Evolutionary conservation across 2,329 filamentous ascomycete genomes (phyloP), one percentile per base, ranked within the genome.

Genomic region (Triangularia setosa): DNA sequence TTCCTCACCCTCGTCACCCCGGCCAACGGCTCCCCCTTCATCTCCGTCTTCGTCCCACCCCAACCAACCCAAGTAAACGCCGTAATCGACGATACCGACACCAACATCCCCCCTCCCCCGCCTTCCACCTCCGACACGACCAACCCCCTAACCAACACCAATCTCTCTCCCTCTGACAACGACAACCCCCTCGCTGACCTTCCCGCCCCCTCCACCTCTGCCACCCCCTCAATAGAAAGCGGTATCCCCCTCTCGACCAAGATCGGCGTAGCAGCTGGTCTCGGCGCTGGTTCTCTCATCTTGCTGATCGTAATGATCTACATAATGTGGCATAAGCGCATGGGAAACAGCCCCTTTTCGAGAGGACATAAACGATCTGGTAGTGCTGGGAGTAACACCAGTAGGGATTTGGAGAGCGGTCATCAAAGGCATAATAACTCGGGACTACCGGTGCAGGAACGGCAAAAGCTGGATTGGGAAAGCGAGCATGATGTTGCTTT

Each of bases 391-490:
- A 18, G 48, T 18, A 23, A 40, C 21, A 14, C 27, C n/a, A 21
- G 23, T 4, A 8, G 57, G 57, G 57, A 25, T 27, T 59, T 44
- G 57, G 40, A 25, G 21, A 25, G 57, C 2, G 40, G 40, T n/a
- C 16, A 40, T n/a, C 35, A 40, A 3, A n/a, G 35, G 35, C 35
- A 35, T n/a, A 28, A 18, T 24, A 25, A 25, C 21, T 53, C 52
- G 21, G 52, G 52, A 8, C 21, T 58, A 12, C 60, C 65, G 33
- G 63, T 66, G 30, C 28, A 65, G 28, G 67, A 70, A 12, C 63
- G 58, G 54, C 65, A 66, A 21, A 69, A 69, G 62, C 54, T 70
- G 61, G 69, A 68, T 21, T 70, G 58, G 53, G 69, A 70, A 61
- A 68, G 64, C 62, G 68, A 68, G 60, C 65, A 70, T 24, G 66